Percentiles rank a stretch among this genome's conserved stretches.
phyloP scores from a whole-genome alignment of 495 filamentous ascomycete species.

The Tuber melanosporum region DNA sequence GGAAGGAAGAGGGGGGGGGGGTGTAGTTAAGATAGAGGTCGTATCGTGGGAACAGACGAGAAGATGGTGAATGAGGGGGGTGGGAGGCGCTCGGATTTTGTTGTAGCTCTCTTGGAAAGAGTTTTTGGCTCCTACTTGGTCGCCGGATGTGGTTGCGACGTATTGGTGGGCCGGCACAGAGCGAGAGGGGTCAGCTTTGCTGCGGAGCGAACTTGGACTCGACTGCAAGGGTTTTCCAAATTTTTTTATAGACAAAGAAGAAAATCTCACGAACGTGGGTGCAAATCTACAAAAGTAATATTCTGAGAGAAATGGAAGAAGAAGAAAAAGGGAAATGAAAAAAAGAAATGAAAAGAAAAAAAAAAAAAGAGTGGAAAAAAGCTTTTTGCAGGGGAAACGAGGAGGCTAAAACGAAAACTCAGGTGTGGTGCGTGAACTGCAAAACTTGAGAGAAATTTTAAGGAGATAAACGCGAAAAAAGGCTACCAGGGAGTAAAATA shows the following conservation, averaged over 20 bases:
- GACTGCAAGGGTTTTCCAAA: constrained; percentile 32
- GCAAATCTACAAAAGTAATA: not conserved
- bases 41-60: constrained; percentile 22
- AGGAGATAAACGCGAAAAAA: constrained; percentile 7
- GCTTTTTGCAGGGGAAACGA: not conserved
- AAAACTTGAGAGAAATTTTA: constrained; percentile 1
- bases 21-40: constrained; percentile 18
- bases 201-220: constrained; percentile 35
- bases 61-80: constrained; percentile 25
- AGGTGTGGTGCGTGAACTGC: not conserved
- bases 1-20: constrained; percentile 14
- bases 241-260: constrained; percentile 3
- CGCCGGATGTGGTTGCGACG: constrained; percentile 38
- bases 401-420: not conserved
- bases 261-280: constrained; percentile 5
- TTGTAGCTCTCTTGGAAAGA: constrained; percentile 35
- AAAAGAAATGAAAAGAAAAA: not conserved
- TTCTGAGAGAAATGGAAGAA: constrained; percentile 11
- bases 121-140: constrained; percentile 31
- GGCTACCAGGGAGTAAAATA: constrained; percentile 25
- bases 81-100: constrained; percentile 36
- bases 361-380: constrained; percentile 12
- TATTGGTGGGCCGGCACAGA: constrained; percentile 33
- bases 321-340: constrained; percentile 12
- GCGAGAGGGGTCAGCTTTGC: constrained; percentile 35